Percentiles rank a stretch among this genome's conserved stretches.
Evolutionary conservation across 2,329 filamentous ascomycete genomes (phyloP).

Genomic region (Penicillium sp.): DNA sequence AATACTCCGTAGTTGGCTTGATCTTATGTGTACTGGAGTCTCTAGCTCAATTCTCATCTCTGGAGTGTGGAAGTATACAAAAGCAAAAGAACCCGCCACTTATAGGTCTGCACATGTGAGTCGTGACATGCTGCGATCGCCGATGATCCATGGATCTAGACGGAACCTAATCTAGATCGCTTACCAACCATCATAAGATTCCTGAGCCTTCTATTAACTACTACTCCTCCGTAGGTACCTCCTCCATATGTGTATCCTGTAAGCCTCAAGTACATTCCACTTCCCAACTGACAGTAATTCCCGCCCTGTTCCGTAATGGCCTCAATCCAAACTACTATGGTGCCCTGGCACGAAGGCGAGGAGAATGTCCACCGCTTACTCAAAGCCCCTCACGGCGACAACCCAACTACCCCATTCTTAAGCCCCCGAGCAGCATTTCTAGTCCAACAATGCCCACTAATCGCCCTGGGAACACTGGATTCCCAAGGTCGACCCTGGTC

Average conservation of each 20-base stretch:
- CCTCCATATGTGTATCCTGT: neutral
- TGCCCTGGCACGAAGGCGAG: constrained; percentile 2
- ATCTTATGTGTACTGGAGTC: no score
- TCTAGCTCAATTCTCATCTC: neutral
- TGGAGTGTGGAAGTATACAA: neutral
- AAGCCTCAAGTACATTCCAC: neutral
- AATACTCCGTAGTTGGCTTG: no score
- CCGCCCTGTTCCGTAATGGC: neutral
- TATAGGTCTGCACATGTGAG: no score
- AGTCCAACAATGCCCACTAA: constrained; percentile 60
- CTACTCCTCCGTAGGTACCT: no score
- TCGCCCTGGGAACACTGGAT: constrained; percentile 72
- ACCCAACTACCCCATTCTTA: neutral
- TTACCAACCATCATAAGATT: neutral
- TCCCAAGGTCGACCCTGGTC: constrained; percentile 66
- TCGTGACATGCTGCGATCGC: no score
- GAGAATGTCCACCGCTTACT: neutral
- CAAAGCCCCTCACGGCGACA: neutral
- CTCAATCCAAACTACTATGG: neutral
- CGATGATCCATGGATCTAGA: neutral
- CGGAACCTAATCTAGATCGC: no score
- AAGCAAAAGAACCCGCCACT: no score
- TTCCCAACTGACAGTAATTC: no score
- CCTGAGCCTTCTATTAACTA: neutral
- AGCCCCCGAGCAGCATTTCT: constrained; percentile 51